Conservation (phyloP, 768 basidiomycete species). For the Lentinus brumalis region DNA sequence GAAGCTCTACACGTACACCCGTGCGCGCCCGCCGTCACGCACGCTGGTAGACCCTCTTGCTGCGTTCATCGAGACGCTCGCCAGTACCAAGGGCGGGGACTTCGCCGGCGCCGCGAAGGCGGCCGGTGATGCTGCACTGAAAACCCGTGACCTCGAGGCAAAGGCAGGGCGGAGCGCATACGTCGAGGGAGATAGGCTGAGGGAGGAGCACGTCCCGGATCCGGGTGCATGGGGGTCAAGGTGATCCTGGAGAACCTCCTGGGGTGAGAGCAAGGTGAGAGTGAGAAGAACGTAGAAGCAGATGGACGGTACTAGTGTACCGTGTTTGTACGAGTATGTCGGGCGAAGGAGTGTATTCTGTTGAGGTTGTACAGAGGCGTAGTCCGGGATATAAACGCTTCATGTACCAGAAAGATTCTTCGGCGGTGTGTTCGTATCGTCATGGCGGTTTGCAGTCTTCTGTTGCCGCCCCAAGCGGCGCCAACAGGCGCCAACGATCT, state of each 20-base stretch:
- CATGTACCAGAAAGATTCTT: no score
- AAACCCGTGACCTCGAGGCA: slow-evolving; percentile 74
- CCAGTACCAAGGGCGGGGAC: slow-evolving; percentile 34
- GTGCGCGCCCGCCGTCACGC: slow-evolving; percentile 85
- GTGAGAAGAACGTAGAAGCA: no score
- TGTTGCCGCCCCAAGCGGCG: no score
- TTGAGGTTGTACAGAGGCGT: not conserved
- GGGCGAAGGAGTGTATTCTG: not conserved
- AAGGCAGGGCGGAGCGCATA: slow-evolving; percentile 91
- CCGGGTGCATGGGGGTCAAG: slow-evolving; percentile 91
- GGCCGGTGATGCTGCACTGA: slow-evolving; percentile 67
- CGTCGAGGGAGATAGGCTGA: slow-evolving; percentile 69
- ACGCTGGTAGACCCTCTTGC: slow-evolving; percentile 92
- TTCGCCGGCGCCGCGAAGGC: slow-evolving; percentile 57
- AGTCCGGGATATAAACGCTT: not conserved
- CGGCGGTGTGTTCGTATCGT: no score
- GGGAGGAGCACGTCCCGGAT: slow-evolving; percentile 67
- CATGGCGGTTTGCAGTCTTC: no score
- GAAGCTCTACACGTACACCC: slow-evolving; percentile 80
- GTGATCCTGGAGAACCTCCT: slow-evolving; percentile 62
- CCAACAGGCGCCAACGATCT: no score
- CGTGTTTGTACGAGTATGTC: no score
- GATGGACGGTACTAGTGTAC: no score
- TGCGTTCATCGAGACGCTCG: slow-evolving; percentile 65
- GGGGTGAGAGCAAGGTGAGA: no score